Percentiles rank a stretch among this genome's conserved stretches.
phyloP scores from a whole-genome alignment of 495 filamentous ascomycete genomes.

The Aeminium ludgeri region DNA sequence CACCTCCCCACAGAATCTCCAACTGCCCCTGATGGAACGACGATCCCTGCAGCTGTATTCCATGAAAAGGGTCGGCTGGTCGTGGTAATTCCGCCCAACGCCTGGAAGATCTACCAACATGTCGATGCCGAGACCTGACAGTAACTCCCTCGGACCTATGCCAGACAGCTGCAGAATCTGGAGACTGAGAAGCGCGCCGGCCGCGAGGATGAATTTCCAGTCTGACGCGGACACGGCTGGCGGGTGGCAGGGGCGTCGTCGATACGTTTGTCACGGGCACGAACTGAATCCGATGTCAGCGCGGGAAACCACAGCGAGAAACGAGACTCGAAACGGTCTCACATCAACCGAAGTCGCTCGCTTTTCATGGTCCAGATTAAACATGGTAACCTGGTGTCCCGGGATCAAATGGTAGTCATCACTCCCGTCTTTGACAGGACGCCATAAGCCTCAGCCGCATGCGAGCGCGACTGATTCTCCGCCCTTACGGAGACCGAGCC shows the following conservation, averaged over 20 bases:
- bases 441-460: slow-evolving; percentile 9
- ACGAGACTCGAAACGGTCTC: slow-evolving; percentile 27
- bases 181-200: slow-evolving; percentile 34
- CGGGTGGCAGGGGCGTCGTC: slow-evolving; percentile 8
- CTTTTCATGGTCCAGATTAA: slow-evolving; percentile 33
- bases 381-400: slow-evolving; percentile 20
- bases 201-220: slow-evolving; percentile 37
- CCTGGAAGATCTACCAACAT: slow-evolving; percentile 30
- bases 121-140: slow-evolving; percentile 28
- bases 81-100: slow-evolving; percentile 42
- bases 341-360: slow-evolving; percentile 24
- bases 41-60: neutral
- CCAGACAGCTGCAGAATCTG: slow-evolving; percentile 44
- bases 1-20: neutral
- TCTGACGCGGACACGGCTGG: slow-evolving; percentile 14
- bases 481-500: slow-evolving; percentile 31
- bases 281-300: slow-evolving; percentile 27
- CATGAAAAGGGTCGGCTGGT: slow-evolving; percentile 3
- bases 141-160: slow-evolving; percentile 29
- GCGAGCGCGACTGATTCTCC: slow-evolving; percentile 17
- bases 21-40: neutral
- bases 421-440: slow-evolving; percentile 16
- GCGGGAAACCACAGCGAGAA: neutral
- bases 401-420: slow-evolving; percentile 8
- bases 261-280: slow-evolving; percentile 6